Conservation (phyloP, 228 moss, liverwort and hornwort genomes). For the Sphagnum fallax region DNA sequence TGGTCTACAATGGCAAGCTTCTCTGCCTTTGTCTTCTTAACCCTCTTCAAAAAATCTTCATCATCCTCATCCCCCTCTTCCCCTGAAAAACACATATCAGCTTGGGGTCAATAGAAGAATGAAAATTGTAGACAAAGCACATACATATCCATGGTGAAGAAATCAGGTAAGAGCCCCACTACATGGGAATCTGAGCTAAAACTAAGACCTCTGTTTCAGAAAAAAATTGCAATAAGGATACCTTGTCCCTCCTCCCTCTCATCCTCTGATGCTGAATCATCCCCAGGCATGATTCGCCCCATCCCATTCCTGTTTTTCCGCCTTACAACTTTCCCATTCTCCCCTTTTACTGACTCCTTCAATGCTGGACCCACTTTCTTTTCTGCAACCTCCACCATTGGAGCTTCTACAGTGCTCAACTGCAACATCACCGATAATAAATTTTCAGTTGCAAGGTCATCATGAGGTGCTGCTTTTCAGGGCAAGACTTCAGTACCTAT, state of each 20-base stretch:
- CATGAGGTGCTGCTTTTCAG: conserved; percentile 4
- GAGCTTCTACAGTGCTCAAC: conserved; percentile 24
- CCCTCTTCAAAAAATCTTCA: conserved; percentile 96
- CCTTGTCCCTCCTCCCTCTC: conserved; percentile 75
- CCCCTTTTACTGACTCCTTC: conserved; percentile 30
- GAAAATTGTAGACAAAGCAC: no score
- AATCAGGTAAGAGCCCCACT: no score
- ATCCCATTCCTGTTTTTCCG: conserved; percentile 46
- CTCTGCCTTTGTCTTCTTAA: conserved; percentile 97
- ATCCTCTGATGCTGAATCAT: conserved; percentile 88
- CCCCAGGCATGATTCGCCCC: conserved; percentile 89
- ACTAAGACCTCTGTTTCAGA: no score
- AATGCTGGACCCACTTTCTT: conserved; percentile 17
- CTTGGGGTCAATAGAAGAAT: no score
- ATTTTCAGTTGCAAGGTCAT: not conserved
- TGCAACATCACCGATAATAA: conserved; percentile 12
- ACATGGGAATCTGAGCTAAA: no score
- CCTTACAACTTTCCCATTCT: conserved; percentile 60
- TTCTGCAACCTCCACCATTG: conserved; percentile 20
- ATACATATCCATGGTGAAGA: no score
- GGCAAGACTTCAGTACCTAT: conserved; percentile 4
- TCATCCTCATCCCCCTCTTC: conserved; percentile 87
- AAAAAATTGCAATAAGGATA: not conserved
- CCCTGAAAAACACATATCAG: conserved; percentile 18
- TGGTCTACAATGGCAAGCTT: conserved; percentile 93